Evolutionary conservation across 2,329 filamentous ascomycete genomes (phyloP).

Genomic region (Calonectria leucothoes): DNA sequence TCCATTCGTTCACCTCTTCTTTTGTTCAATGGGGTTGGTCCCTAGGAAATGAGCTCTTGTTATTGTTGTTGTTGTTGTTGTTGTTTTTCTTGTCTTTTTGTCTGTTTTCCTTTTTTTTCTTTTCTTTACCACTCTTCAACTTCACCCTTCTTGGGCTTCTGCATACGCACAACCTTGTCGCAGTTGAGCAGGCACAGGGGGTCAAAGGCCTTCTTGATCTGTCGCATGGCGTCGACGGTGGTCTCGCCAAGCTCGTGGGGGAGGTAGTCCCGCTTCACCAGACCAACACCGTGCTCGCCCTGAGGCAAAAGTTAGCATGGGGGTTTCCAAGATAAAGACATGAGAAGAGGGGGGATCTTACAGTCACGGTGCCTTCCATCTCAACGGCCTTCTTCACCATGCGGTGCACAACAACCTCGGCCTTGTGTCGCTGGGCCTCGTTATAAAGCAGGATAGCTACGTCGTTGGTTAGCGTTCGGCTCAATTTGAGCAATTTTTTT

Average conservation of each 20-base stretch:
- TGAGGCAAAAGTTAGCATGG: constrained; percentile 36
- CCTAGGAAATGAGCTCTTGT: neutral
- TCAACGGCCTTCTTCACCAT: constrained; percentile 91
- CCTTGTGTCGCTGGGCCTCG: constrained; percentile 73
- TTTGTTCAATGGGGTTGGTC: neutral
- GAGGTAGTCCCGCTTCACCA: constrained; percentile 88
- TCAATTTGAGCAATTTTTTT: neutral
- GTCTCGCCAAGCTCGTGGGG: constrained; percentile 79
- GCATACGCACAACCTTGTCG: constrained; percentile 75
- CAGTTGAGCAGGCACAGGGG: constrained; percentile 77
- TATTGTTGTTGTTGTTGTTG: too few relatives aligned
- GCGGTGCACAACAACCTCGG: constrained; percentile 78
- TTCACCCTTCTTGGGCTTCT: constrained; percentile 58
- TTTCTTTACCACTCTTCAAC: constrained; percentile 55
- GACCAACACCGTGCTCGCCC: constrained; percentile 86
- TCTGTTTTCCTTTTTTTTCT: neutral
- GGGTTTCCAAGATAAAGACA: neutral
- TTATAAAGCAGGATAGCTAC: constrained; percentile 69
- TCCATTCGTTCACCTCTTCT: neutral
- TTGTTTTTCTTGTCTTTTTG: neutral
- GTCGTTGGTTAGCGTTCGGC: neutral
- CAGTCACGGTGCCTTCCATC: constrained; percentile 85
- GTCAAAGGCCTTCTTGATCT: constrained; percentile 86
- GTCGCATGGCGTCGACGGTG: constrained; percentile 86
- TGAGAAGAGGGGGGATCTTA: constrained; percentile 43